Evolutionary conservation across 352 stramenopile genomes (phyloP).

Genomic region (Saprolegnia diclina): DNA sequence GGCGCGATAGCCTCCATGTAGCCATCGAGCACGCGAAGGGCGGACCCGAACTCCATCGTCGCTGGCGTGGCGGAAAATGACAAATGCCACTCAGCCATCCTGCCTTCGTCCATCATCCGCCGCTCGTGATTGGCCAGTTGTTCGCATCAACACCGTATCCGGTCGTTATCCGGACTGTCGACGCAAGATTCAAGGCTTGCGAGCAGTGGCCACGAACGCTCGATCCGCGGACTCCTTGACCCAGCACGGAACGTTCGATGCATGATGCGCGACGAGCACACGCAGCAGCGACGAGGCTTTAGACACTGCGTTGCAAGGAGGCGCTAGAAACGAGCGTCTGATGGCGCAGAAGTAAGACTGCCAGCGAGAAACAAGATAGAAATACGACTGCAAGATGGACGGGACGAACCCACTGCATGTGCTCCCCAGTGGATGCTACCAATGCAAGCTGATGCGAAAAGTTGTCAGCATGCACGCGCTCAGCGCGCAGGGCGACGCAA

Average conservation of each 20-base stretch:
- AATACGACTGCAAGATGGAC: too few relatives aligned
- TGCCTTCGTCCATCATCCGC: not conserved
- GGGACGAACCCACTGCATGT: too few relatives aligned
- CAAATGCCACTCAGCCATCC: conserved; percentile 1
- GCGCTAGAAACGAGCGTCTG: not conserved
- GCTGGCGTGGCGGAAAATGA: not conserved
- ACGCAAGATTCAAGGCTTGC: not conserved
- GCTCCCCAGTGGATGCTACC: too few relatives aligned
- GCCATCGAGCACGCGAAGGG: not conserved
- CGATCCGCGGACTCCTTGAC: not conserved
- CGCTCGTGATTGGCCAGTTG: too few relatives aligned
- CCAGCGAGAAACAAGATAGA: too few relatives aligned
- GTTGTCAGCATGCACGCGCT: too few relatives aligned
- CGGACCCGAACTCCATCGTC: not conserved
- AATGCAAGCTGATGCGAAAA: too few relatives aligned
- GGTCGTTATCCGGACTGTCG: not conserved
- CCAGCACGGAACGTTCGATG: too few relatives aligned
- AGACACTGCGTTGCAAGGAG: not conserved
- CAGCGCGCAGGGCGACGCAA: too few relatives aligned
- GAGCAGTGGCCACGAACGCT: not conserved
- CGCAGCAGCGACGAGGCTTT: not conserved
- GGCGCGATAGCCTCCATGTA: conserved; percentile 17
- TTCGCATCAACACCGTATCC: not conserved
- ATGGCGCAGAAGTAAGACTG: too few relatives aligned
- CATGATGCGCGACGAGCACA: too few relatives aligned